A percentile compares a stretch with the other conserved stretches of the same genome.
These are phyloP conservation scores for Taphrina wiesneri DNA, from an alignment of 1,139 yeast genomes.

Conservation along the genomic window DNA sequence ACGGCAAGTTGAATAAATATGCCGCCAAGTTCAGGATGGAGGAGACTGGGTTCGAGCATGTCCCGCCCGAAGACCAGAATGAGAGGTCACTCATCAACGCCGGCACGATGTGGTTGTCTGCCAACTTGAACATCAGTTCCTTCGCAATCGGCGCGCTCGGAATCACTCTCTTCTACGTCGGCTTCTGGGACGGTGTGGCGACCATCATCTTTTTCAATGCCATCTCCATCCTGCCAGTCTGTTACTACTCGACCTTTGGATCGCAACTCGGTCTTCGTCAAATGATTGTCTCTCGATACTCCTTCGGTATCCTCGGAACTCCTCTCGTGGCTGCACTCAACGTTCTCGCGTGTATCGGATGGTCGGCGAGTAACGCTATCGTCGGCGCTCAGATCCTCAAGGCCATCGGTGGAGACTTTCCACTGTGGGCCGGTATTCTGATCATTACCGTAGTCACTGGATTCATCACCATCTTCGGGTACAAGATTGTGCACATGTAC, in stretches of 20 bases:
- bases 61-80: slow-evolving; percentile 25
- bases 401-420: slow-evolving; percentile 69
- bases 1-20: slow-evolving; percentile 11
- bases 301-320: slow-evolving; percentile 73
- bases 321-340: slow-evolving; percentile 77
- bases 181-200: slow-evolving; percentile 67
- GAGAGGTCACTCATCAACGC: slow-evolving; percentile 10
- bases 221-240: slow-evolving; percentile 76
- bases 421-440: slow-evolving; percentile 86
- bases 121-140: slow-evolving; percentile 84
- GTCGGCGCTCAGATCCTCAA: slow-evolving; percentile 82
- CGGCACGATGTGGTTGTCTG: slow-evolving; percentile 54
- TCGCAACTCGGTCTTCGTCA: slow-evolving; percentile 85
- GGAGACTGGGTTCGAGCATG: slow-evolving; percentile 26
- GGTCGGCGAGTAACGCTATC: slow-evolving; percentile 94
- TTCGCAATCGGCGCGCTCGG: slow-evolving; percentile 82
- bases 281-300: slow-evolving; percentile 75
- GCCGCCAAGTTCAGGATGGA: slow-evolving; percentile 22
- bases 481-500: slow-evolving; percentile 73
- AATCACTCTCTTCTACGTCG: slow-evolving; percentile 52
- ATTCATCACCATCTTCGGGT: slow-evolving; percentile 80
- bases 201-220: slow-evolving; percentile 69
- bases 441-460: slow-evolving; percentile 71
- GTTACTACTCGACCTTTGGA: slow-evolving; percentile 80
- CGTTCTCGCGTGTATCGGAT: slow-evolving; percentile 84